Evolutionary conservation across 2,329 filamentous ascomycete species (phyloP), one percentile per base, ranked within the genome.

Genomic region (Fusarium udum): DNA sequence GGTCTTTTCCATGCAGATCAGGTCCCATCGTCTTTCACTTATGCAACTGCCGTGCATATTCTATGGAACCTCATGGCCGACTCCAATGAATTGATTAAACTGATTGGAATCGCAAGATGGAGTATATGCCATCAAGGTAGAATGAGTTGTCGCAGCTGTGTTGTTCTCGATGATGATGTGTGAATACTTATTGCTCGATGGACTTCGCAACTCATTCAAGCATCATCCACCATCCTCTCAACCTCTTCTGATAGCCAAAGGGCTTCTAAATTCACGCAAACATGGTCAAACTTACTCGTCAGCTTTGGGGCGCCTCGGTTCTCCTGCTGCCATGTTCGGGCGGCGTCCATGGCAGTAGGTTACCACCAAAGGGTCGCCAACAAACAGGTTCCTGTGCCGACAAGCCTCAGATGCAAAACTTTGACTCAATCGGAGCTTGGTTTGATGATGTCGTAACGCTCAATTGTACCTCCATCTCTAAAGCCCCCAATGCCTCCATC

Each of bases 401-500:
- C 3, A 37, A 36, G 24, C 61, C 65, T 14, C 32, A 56, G 4
- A 60, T 71, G 28, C 36, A 67, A 4, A 12, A 62, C 1, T 70
- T 71, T 7, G 69, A 71, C 13, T 42, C 69, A 4, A 13, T 70
- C 3, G 69, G 69, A 10, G 57, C 69, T 9, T 71, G 61, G 67
- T 71, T 71, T 6, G 57, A 71, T 5, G 67, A 42, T 1, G 61
- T 71, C 7, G 46, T 39, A 18, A 51, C 36, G 7, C 28, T 70
- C 14, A 62, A 71, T 18, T 52, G 43, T 8, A 59, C 51, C 16
- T 34, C 43, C 4, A 6, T 48, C 34, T 40, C 62, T 1, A 56
- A 37, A 16, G 43, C 24, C 1, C 34, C 52, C 7, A 66, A 60
- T 4, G 39, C 37, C 20, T 60, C 64, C 2, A 85, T 92, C 69